Evolutionary conservation across 306 rosid species (phyloP).

Genomic region (Citrullus colocynthis): DNA sequence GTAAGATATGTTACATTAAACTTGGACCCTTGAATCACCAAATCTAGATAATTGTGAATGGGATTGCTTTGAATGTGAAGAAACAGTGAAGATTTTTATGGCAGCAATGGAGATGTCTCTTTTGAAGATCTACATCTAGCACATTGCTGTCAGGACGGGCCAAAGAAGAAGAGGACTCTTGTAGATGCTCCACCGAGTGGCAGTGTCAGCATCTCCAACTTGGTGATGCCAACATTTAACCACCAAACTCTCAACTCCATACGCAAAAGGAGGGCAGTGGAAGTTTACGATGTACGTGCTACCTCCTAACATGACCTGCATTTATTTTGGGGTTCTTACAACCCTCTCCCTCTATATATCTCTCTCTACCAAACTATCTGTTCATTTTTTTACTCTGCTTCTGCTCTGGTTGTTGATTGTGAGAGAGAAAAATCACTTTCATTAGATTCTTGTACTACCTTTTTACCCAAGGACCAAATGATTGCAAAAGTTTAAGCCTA

Average conservation of each 20-base stretch:
- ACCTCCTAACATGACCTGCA: constrained; percentile 1
- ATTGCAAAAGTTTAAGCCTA: constrained; percentile 13
- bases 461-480: constrained; percentile 8
- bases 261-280: constrained; percentile 4
- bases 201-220: constrained; percentile 14
- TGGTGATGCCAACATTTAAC: constrained; percentile 17
- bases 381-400: not conserved
- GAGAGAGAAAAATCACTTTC: constrained; percentile 13
- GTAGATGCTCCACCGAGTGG: constrained; percentile 18
- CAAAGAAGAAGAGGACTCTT: constrained; percentile 2
- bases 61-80: constrained; percentile 1
- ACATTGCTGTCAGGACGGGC: constrained; percentile 2
- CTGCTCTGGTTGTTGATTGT: constrained; percentile 5
- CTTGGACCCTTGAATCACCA: not conserved
- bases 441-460: constrained; percentile 14
- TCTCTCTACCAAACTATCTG: not conserved
- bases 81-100: not conserved
- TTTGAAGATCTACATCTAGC: constrained; percentile 3
- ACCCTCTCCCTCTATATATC: not conserved
- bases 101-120: not conserved
- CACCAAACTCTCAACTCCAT: constrained; percentile 8
- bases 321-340: not conserved
- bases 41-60: not conserved
- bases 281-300: constrained; percentile 5
- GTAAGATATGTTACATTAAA: not conserved